Evolutionary conservation across 768 basidiomycete species (phyloP), one percentile per base, ranked within the genome.

Genomic region (Dendrothele bispora): DNA sequence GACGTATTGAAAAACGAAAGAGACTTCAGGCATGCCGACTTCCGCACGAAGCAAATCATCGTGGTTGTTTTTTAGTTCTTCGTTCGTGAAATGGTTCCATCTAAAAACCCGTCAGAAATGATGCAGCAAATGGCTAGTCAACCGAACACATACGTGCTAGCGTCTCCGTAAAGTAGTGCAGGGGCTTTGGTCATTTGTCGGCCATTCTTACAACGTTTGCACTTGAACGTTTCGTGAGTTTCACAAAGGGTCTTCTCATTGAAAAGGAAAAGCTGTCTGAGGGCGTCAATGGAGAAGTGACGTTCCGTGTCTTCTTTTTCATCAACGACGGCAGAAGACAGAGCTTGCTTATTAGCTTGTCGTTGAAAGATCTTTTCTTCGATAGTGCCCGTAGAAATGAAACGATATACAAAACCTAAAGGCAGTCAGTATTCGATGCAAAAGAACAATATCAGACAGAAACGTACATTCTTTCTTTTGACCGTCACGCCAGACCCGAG

Each of bases 281-380:
- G 80, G 15, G 88, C 75, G 57, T 98, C 93, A 42, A 87, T 61
- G 3, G 93, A 92, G 70, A 98, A 99, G 67, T 98, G 95, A 7
- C 95, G 85, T 57, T 95, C 95, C 0, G 91, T 81, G 58, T 95
- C 91, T 70, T 95, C 91, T 59, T 93, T 94, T 66, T 95, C 93
- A 59, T 99, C 95, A 17, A 99, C 95, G 3, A 98, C 94, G n/a
- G 93, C 93, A 1, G 94, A 94, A 0, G 97, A 98, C 10, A 98
- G 80, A 2, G 95, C 91, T 64, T 95, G 93, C 66, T 99, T 99
- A 55, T 85, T 88, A 12, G 89, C 93, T 68, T 99, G 97, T 38
- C 97, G 78, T 65, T 99, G 97, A 67, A 98, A 98, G 54, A 98
- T 97, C 74, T 98, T 98, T 70, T 98, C 95, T 67, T 98, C 95